A percentile compares a stretch with the other conserved stretches of the same genome.
These are phyloP conservation scores for Ophiostoma sp. DNA, from an alignment of 2,329 filamentous ascomycete genomes.

Conservation along the genomic window DNA sequence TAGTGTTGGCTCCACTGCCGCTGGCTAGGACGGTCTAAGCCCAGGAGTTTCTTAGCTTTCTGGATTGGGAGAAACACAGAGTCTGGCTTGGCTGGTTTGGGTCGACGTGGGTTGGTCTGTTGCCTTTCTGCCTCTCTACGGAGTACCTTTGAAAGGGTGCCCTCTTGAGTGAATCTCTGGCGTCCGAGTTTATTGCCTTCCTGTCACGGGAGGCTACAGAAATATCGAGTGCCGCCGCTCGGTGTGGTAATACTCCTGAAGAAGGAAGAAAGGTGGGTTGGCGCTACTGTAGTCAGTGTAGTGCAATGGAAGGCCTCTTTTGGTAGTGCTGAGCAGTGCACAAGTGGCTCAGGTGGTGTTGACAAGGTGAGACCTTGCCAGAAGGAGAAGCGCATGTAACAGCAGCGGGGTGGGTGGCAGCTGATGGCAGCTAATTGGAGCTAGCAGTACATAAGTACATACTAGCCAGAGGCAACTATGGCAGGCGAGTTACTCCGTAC, in stretches of 20 bases:
- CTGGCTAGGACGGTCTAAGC: slow-evolving; percentile 18
- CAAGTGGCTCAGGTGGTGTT: neutral
- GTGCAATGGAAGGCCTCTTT: neutral
- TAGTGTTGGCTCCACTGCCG: slow-evolving; percentile 21
- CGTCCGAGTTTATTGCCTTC: neutral
- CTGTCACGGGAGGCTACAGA: slow-evolving; percentile 7
- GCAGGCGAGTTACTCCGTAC: neutral
- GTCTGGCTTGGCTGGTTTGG: too few species aligned
- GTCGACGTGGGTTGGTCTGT: neutral
- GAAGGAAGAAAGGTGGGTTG: slow-evolving; percentile 10
- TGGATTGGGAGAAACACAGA: neutral
- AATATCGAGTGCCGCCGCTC: slow-evolving; percentile 13
- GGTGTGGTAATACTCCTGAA: slow-evolving; percentile 8
- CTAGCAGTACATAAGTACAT: too few species aligned
- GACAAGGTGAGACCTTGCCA: slow-evolving; percentile 7
- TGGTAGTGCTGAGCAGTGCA: neutral
- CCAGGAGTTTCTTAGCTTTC: neutral
- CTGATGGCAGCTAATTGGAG: slow-evolving; percentile 4
- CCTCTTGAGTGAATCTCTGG: neutral
- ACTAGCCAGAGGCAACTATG: neutral
- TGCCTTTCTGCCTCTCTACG: neutral
- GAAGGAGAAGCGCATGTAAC: slow-evolving; percentile 13
- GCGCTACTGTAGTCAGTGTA: too few species aligned
- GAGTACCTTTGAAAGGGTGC: neutral
- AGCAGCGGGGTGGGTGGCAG: slow-evolving; percentile 12